Base-by-base conservation (phyloP, 495 filamentous ascomycete species). In the Podospora sp. region DNA sequence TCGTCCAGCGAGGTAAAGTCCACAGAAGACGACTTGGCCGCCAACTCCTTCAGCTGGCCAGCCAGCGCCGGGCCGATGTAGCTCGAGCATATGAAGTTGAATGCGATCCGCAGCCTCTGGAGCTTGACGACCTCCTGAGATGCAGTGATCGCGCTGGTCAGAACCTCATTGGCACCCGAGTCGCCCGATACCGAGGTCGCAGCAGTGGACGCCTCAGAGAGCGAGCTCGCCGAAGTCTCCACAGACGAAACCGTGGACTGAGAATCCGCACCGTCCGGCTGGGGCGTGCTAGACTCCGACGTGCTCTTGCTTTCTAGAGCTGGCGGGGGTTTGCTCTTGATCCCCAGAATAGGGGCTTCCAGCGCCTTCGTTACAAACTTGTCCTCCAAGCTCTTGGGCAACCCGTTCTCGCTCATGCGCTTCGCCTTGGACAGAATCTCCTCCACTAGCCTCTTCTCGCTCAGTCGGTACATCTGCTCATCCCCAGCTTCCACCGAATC, bases 371-470 rank as follows among this genome's bases (percentile, higher is more conserved):
- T 82, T 14, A 99, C 85, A 71, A 96, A 95, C 27, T 86, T 88
- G 50, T 96, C 90, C 75, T 97, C 96, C 83, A 98, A 84, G 70
- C 91, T 97, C 50, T 79, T 77, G 11, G 95, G 93, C 33, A 97
- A 76, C 0, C 87, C 87, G 0, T 79, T 80, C 7, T 80, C 76
- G 21, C 83, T 82, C 85, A 97, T 92, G 0, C 80, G 83, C 62
- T 84, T 80, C 20, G 93, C 93, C 74, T 97, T 98, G 18, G 71
- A 68, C 21, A 91, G 62, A 21, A 98, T 71, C 67, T 91, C 85
- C 29, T 72, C 67, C n/a, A 92, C 64, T 14, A 97, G 82, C 75
- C 92, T 94, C 6, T 78, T 73, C 66, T 88, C 81, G 68, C 80
- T 94, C 22, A 95, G 82, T 26, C 91, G 87, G 75, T 92, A 94